Evolutionary conservation across 2,329 filamentous ascomycete genomes (phyloP), one percentile per base, ranked within the genome.

Genomic region (Hysterium pulicare): DNA sequence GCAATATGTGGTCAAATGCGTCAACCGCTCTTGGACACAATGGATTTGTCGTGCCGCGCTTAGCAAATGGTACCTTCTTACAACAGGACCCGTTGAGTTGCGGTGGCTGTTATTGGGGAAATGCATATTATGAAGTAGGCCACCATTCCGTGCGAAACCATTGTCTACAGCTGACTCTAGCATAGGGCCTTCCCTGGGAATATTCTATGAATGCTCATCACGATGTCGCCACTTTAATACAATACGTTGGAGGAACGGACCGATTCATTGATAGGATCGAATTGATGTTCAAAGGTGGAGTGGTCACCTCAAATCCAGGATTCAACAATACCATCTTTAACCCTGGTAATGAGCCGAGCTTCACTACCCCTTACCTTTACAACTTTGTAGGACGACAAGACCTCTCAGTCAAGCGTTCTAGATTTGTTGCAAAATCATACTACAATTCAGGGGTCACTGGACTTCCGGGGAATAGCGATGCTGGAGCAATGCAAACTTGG

Each of bases 401-500:
- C 52, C 73, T 81, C 22, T 75, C 75, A 3, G 82, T 86, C 15
- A 58, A 74, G 42, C 74, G 76, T 47, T 79, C 77, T 33, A 77
- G 84, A 38, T 69, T 68, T 41, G 71, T 83, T 34, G 82, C 82
- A 22, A 78, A 80, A 49, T 64, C 69, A 11, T 81, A 78, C 64
- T 86, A 85, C 64, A 71, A 69, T 37, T 70, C 76, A 1, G 75
- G 75, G 0, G 68, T 71, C 0, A 57, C 55, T 6, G 84, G 84
- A 0, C 69, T 87, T 0, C 84, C 84, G 0, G 84, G 84, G 0
- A 87, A 87, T 61, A 81, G 77, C 33, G 84, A 87, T 59, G 82
- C 82, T 2, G 84, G 84, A 5, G 81, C 84, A 11, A 86, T 87
- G 83, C 82, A 87, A 58, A 81, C 77, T 6, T 87, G 83, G 79